Conservation (phyloP, 164 flowering plant genomes). For the Vitis rotundifolia region DNA sequence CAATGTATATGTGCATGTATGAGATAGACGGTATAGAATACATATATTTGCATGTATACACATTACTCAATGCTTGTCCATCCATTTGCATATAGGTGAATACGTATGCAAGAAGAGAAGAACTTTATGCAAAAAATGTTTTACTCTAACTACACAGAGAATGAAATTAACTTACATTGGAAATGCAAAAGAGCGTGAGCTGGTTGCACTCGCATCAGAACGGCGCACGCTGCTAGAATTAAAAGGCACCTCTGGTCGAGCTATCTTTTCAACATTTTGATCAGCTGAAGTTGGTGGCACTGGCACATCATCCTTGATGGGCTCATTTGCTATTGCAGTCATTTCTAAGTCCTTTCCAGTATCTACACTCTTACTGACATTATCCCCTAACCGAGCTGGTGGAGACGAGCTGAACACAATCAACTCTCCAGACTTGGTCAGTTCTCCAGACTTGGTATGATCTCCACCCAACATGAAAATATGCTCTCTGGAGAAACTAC, state of each 20-base stretch:
- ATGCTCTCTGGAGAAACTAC: conserved; percentile 65
- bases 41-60: not conserved
- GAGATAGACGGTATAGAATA: not conserved
- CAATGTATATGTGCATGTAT: not conserved
- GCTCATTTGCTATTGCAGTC: not conserved
- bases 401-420: conserved; percentile 16
- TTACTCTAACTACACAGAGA: not conserved
- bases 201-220: conserved; percentile 44
- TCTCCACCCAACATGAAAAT: conserved; percentile 25
- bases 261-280: not conserved
- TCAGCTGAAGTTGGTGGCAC: not conserved
- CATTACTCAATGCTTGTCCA: not conserved
- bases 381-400: conserved; percentile 2
- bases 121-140: not conserved
- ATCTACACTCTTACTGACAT: conserved; percentile 9
- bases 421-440: conserved; percentile 29
- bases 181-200: conserved; percentile 49
- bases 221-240: conserved; percentile 27
- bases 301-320: not conserved
- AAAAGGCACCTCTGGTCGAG: conserved; percentile 8
- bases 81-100: not conserved
- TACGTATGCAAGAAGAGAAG: not conserved
- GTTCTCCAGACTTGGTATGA: conserved; percentile 30
- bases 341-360: conserved; percentile 4
- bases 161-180: conserved; percentile 49